Percentiles rank a stretch among this genome's conserved stretches.
These are phyloP conservation scores for Jatropha curcas DNA, from an alignment of 345 rosid species.

Conservation along the genomic window DNA sequence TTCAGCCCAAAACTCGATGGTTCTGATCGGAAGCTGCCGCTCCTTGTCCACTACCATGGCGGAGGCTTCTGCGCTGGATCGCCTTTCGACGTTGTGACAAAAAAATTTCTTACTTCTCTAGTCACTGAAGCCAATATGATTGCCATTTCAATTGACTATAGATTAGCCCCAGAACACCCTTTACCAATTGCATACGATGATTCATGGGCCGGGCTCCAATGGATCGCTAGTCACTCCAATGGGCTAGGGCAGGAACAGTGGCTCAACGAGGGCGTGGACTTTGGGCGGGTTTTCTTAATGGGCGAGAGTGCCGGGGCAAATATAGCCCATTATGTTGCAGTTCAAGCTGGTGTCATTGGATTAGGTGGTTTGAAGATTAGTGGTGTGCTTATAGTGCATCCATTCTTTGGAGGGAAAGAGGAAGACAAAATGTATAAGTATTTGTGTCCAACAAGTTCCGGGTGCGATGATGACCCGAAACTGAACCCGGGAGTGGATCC, in stretches of 20 bases:
- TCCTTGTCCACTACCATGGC: conserved; percentile 52
- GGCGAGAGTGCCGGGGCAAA: conserved; percentile 78
- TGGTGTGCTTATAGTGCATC: conserved; percentile 34
- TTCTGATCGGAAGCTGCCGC: conserved; percentile 32
- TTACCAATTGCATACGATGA: conserved; percentile 58
- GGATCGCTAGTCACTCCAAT: conserved; percentile 44
- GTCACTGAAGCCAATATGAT: conserved; percentile 33
- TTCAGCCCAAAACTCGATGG: conserved; percentile 22
- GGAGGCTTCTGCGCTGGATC: conserved; percentile 52
- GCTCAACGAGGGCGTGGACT: conserved; percentile 50
- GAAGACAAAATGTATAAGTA: conserved; percentile 33
- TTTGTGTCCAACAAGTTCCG: conserved; percentile 34
- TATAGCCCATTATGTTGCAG: conserved; percentile 45
- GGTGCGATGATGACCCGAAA: conserved; percentile 33
- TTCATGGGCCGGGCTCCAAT: conserved; percentile 49
- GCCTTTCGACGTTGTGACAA: conserved; percentile 18
- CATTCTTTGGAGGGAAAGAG: conserved; percentile 39
- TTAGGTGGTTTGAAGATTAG: conserved; percentile 27
- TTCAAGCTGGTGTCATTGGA: conserved; percentile 21
- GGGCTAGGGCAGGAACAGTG: conserved; percentile 45
- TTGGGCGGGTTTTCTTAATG: conserved; percentile 36
- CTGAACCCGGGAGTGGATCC: conserved; percentile 39
- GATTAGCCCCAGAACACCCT: conserved; percentile 64
- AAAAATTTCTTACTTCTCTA: conserved; percentile 3
- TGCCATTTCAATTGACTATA: conserved; percentile 51